Evolutionary conservation across 768 basidiomycete genomes (phyloP).

Genomic region (Boletellus sp.): DNA sequence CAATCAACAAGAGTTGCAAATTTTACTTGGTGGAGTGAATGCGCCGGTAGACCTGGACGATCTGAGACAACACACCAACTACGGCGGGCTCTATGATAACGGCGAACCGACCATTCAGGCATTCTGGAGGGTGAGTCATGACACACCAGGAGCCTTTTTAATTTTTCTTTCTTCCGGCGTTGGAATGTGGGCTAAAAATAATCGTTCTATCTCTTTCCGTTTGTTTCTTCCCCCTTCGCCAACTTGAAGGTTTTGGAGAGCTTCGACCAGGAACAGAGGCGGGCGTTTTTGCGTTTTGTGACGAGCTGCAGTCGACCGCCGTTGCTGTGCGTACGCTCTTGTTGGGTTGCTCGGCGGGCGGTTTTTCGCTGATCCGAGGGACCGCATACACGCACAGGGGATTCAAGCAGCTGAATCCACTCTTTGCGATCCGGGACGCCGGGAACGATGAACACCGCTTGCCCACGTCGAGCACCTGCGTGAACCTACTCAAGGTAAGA

Average conservation of each 20-base stretch:
- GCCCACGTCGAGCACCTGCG: constrained; percentile 81
- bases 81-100: constrained; percentile 76
- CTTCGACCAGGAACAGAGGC: constrained; percentile 78
- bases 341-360: too few relatives aligned
- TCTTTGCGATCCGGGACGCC: constrained; percentile 84
- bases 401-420: constrained; percentile 83
- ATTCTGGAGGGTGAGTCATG: constrained; percentile 76
- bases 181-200: not conserved
- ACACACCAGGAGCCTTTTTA: not conserved
- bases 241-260: constrained; percentile 67
- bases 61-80: constrained; percentile 68
- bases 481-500: constrained; percentile 87
- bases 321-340: constrained; percentile 53
- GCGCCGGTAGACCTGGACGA: constrained; percentile 83
- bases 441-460: constrained; percentile 68
- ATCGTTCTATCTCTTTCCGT: not conserved
- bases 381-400: constrained; percentile 42
- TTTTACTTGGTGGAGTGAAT: constrained; percentile 86
- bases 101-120: constrained; percentile 64
- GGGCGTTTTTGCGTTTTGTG: constrained; percentile 81
- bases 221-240: not conserved
- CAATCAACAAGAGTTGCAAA: constrained; percentile 93
- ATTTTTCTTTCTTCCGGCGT: not conserved
- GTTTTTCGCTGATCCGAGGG: too few relatives aligned
- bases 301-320: constrained; percentile 92